phyloP scores from a whole-genome alignment of 2,329 filamentous ascomycete genomes.

The Huntiella omanensis region DNA sequence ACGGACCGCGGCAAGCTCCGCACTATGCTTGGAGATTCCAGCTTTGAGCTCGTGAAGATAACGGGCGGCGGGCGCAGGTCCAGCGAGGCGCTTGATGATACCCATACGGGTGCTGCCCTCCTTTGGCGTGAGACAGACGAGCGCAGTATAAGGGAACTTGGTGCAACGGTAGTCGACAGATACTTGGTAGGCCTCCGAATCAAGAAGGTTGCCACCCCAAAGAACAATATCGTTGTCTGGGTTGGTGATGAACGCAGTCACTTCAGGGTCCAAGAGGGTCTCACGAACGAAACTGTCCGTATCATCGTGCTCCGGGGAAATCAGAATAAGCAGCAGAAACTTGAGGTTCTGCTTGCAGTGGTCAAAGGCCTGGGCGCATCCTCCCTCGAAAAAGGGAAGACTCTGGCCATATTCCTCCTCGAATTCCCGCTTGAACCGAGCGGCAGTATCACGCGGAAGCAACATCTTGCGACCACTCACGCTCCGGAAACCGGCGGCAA shows the following conservation, averaged over 20 bases:
- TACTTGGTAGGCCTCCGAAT: conserved; percentile 88
- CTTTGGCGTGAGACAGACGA: conserved; percentile 74
- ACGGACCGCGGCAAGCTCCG: conserved; percentile 56
- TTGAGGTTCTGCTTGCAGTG: conserved; percentile 78
- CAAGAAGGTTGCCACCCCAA: conserved; percentile 84
- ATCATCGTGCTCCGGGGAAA: conserved; percentile 90
- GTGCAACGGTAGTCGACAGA: conserved; percentile 72
- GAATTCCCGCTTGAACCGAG: conserved; percentile 78
- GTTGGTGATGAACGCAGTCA: conserved; percentile 56
- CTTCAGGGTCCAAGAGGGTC: conserved; percentile 58
- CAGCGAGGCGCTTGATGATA: conserved; percentile 60
- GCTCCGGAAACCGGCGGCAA: conserved; percentile 33
- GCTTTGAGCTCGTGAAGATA: conserved; percentile 58
- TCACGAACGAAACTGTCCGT: conserved; percentile 64
- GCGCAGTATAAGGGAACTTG: conserved; percentile 75
- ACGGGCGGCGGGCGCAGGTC: conserved; percentile 48
- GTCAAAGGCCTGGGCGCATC: conserved; percentile 83
- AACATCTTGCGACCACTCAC: conserved; percentile 55
- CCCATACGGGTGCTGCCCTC: conserved; percentile 79
- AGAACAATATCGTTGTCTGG: conserved; percentile 63
- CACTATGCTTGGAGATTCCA: conserved; percentile 57
- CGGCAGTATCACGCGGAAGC: conserved; percentile 71
- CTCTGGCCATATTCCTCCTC: conserved; percentile 73
- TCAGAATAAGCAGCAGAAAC: conserved; percentile 70
- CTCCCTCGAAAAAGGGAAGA: conserved; percentile 67